Base-by-base conservation (phyloP, 257 asterid species). In the Gentiana dahurica region DNA sequence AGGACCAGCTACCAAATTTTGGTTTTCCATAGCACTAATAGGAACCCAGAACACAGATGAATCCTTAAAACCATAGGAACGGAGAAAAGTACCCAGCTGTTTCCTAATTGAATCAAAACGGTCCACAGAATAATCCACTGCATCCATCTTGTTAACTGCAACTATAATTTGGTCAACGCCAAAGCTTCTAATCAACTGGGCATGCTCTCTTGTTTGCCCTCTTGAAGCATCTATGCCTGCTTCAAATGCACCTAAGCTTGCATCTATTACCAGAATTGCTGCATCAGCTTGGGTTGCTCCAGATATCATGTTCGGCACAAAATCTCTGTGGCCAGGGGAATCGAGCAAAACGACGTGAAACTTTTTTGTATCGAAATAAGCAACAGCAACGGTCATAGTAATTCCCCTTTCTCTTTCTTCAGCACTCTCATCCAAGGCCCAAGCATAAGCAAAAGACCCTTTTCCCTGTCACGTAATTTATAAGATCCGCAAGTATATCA, bases 281-380 rank as follows among this genome's bases (percentile, higher is more conserved):
- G 97, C 98, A 85, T 92, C 98, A 61, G 98, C 98, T 77, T 92
- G 98, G 34, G 95, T 83, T 74, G 99, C 94, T 69, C 99, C 99
- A 24, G 99, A 77, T 70, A 92, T 92, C 99, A 92, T 92, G 75
- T 88, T 92, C 63, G 99, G 99, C 62, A 92, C 97, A 69, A 92
- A 85, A 73, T 92, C 99, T 74, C 82, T 82, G 64, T 92, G 99
- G 62, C 95, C 99, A 2, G 99, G 99, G 55, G 99, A 92, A 74
- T 92, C 99, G 1, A 92, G 97, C 68, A 92, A 72, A 74, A 92
- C 97, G 59, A 92, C 73, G 34, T 74, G 89, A 68, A 83, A 85
- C 36, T 73, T 85, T 60, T 67, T 78, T 57, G 95, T 71, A 57
- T 79, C 83, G 63, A 87, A 81, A 75, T 83, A 88, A 5, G 97